Conservation (phyloP, 805 yeast genomes). For the Kodamaea lidongshanica region DNA sequence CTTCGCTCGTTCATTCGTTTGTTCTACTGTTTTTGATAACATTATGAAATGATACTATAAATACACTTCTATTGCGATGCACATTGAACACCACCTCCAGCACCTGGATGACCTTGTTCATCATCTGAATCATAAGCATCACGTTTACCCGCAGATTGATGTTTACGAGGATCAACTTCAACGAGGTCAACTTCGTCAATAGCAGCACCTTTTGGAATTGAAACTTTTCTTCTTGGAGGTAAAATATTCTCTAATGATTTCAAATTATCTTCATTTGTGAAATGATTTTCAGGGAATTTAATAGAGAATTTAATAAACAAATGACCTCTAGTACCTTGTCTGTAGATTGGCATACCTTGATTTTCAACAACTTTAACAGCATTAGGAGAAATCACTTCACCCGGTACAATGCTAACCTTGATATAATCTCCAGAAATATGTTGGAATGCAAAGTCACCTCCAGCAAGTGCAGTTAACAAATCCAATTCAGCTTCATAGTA, state of each 20-base stretch:
- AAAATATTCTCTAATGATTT: constrained; percentile 66
- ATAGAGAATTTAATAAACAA: constrained; percentile 79
- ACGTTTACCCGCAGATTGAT: constrained; percentile 38
- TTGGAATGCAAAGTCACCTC: constrained; percentile 84
- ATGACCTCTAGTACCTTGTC: constrained; percentile 85
- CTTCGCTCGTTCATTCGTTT: too few relatives aligned
- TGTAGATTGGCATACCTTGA: constrained; percentile 96
- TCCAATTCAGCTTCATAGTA: constrained; percentile 82
- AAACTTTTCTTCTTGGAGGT: constrained; percentile 63
- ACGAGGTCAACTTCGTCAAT: constrained; percentile 75
- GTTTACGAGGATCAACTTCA: constrained; percentile 62
- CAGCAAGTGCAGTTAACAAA: constrained; percentile 90
- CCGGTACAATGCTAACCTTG: constrained; percentile 77
- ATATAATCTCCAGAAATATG: constrained; percentile 90
- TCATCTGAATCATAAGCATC: constrained; percentile 41
- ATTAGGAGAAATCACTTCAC: constrained; percentile 89
- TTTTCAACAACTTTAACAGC: constrained; percentile 72
- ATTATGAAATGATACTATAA: constrained; percentile 5
- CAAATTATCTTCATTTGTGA: constrained; percentile 69
- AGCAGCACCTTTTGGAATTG: constrained; percentile 64
- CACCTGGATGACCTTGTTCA: constrained; percentile 47
- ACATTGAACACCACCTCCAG: constrained; percentile 80
- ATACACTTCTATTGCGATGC: constrained; percentile 65
- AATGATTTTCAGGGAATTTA: constrained; percentile 77
- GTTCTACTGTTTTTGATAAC: neutral